Evolutionary conservation across 352 stramenopile genomes (phyloP).

Genomic region (Globisporangium cederbergense): DNA sequence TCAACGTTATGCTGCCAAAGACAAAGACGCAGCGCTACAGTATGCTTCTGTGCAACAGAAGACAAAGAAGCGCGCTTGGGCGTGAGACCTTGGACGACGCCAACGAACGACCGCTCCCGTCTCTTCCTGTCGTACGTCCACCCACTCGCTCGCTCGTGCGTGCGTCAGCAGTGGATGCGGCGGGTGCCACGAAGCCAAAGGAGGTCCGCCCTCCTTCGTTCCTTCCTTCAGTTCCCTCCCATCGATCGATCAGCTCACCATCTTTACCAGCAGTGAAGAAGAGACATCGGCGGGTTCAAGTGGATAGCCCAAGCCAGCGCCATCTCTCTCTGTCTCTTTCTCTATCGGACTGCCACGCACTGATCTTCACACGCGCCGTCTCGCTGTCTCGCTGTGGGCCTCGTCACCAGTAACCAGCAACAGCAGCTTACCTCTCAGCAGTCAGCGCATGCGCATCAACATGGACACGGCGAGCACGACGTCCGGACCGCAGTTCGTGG

Average conservation of each 20-base stretch:
- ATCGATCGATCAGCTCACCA: neutral
- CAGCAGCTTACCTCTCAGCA: too few species aligned
- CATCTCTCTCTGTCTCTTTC: neutral
- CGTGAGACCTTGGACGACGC: neutral
- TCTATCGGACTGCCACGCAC: neutral
- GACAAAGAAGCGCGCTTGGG: too few species aligned
- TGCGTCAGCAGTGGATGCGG: neutral
- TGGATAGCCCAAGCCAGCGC: neutral
- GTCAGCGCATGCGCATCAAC: neutral
- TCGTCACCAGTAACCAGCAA: too few species aligned
- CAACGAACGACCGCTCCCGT: neutral
- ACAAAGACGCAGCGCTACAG: too few species aligned
- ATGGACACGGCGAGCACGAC: constrained; percentile 19
- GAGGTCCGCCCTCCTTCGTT: constrained; percentile 3
- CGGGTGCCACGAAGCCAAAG: neutral
- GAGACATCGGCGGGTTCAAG: neutral
- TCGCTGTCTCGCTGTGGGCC: neutral
- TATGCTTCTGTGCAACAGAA: too few species aligned
- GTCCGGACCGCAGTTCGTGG: constrained; percentile 32
- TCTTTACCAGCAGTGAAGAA: neutral
- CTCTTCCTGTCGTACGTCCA: neutral
- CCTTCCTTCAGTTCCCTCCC: neutral
- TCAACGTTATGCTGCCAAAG: too few species aligned
- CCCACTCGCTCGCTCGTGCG: neutral
- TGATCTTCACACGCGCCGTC: constrained; percentile 1